Evolutionary conservation across 2,329 filamentous ascomycete species (phyloP).

Genomic region (Calonectria pseudoturangicola): DNA sequence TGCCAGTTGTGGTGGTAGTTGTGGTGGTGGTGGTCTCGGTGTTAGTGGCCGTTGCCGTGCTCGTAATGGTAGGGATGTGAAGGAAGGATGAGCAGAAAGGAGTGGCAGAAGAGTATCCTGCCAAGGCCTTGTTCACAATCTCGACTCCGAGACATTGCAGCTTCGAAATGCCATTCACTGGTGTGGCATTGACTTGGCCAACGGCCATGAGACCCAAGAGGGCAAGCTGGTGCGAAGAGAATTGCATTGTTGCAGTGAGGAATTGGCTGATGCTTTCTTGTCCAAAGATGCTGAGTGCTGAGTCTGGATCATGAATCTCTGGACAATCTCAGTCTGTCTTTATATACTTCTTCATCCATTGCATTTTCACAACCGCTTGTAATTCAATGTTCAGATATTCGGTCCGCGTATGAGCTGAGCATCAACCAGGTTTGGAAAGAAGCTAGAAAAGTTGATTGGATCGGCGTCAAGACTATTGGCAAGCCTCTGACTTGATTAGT

Average conservation of each 20-base stretch:
- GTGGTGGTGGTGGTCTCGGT: background rate
- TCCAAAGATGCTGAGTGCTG: background rate
- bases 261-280: background rate
- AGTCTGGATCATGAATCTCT: background rate
- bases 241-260: background rate
- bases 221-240: constrained; percentile 5
- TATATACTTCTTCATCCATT: background rate
- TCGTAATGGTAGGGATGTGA: constrained; percentile 1
- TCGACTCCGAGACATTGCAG: constrained; percentile 1
- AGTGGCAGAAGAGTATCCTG: background rate
- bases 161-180: background rate
- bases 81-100: constrained; percentile 10
- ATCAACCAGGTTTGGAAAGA: background rate
- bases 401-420: background rate
- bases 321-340: background rate
- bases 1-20: background rate
- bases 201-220: background rate
- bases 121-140: background rate
- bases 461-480: background rate
- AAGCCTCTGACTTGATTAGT: background rate
- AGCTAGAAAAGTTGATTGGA: background rate
- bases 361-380: background rate
- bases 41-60: constrained; percentile 10
- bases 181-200: background rate
- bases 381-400: background rate